Evolutionary conservation across 306 rosid species (phyloP), one percentile per base, ranked within the genome.

Genomic region (Notholithocarpus densiflorus): DNA sequence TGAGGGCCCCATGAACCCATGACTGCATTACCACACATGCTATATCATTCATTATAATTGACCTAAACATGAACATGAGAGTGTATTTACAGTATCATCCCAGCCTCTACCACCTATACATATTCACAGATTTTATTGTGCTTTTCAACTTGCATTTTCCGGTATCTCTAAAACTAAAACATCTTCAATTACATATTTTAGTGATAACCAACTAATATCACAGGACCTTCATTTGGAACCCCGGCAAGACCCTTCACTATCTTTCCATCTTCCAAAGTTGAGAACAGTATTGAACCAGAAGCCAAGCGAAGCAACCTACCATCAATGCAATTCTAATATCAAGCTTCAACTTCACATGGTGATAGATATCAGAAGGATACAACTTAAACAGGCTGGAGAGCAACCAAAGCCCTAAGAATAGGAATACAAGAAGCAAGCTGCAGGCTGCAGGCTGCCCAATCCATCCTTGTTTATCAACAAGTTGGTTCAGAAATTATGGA

Each of bases 191-290:
- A 0, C 59, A 55, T 55, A 17, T n/a, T 55, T 40, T 8, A 8
- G 45, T 8, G 45, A 86, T 90, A 83, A 73, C 98, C 99, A 61
- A 95, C 94, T 51, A 85, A 69, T 75, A 95, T 60, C 75, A 93
- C 99, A 21, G 99, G 98, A 82, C 99, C 99, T 80, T 95, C 90
- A 32, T 79, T 86, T 14, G 98, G 99, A 80, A 95, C 94, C 75
- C 99, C 97, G 56, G 91, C 78, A 32, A 95, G 94, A 73, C 98
- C 99, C 84, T 72, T 86, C 84, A 93, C 98, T 68, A 93, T 87
- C 66, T 80, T 89, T 55, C 97, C 98, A 72, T 95, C 94, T 57
- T 89, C 96, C 88, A 93, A 74, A n/a, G 99, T 95, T 74, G 97
- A 93, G 82, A 91, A 89, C 87, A 87, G 52, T 19, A 78, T 81